These are phyloP conservation scores for Monosporascus sp. DNA, from an alignment of 2,329 filamentous ascomycete genomes.

Conservation along the genomic window DNA sequence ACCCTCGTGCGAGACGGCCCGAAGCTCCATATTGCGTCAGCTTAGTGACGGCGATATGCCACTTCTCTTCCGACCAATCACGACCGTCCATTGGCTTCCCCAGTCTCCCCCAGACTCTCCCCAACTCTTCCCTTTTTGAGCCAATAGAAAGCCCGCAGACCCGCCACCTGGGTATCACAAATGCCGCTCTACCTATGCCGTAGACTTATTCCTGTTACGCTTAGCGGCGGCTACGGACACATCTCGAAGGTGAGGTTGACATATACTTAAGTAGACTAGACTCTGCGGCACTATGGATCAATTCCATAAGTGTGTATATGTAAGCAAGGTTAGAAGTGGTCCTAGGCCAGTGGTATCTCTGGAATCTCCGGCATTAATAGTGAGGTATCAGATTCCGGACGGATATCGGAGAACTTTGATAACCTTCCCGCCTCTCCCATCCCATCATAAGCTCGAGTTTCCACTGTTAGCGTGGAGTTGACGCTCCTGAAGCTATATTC, in stretches of 20 bases:
- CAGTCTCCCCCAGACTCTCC: slow-evolving; percentile 11
- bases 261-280: too few species aligned
- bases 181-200: background rate
- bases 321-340: too few species aligned
- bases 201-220: background rate
- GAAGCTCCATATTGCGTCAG: slow-evolving; percentile 30
- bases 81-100: slow-evolving; percentile 6
- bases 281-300: too few species aligned
- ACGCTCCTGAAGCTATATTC: background rate
- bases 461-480: too few species aligned
- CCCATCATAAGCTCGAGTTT: too few species aligned
- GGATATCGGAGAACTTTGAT: too few species aligned
- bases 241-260: background rate
- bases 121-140: slow-evolving; percentile 2
- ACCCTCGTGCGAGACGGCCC: slow-evolving; percentile 11
- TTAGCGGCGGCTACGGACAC: background rate
- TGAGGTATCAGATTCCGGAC: too few species aligned
- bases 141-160: background rate
- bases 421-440: too few species aligned
- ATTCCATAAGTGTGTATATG: too few species aligned
- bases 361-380: too few species aligned
- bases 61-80: slow-evolving; percentile 19
- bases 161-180: background rate
- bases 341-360: too few species aligned
- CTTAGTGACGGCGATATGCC: slow-evolving; percentile 11